Evolutionary conservation across 2,329 filamentous ascomycete species (phyloP), one percentile per base, ranked within the genome.

Genomic region (Botrytis deweyae): DNA sequence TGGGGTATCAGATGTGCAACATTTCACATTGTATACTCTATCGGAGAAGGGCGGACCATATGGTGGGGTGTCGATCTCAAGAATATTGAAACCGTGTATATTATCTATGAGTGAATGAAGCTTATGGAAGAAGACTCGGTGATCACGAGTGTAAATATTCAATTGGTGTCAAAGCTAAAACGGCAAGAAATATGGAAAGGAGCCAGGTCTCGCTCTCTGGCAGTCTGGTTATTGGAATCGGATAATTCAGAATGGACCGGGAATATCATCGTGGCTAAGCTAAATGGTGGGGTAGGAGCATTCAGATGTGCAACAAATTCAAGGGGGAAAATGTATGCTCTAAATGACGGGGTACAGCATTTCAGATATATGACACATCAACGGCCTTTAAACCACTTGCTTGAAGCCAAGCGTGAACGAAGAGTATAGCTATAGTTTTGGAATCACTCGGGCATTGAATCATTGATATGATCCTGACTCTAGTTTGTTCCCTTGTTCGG

Each of bases 1-100:
- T 58, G 52, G 52, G 52, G 52, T 58, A 29, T 58, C 52, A 58
- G 52, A 58, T 58, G 52, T 58, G 52, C n/a, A 58, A 58, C 52
- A 58, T 29, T 58, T 58, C n/a, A 58, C n/a, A 29, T 8, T 33
- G n/a, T 58, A 33, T 29, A 55, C 6, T 58, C 29, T 58, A 29
- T 58, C n/a, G 52, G 52, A 29, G n/a, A 33, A 29, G 52, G 52
- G 52, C 52, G 52, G 52, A 18, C n/a, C 52, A 58, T n/a, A 58
- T 58, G 52, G 52, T 58, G 52, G 52, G 52, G 52, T 33, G 14
- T 58, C 7, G n/a, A 58, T 58, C 14, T 58, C n/a, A 29, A 58
- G 7, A 58, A 58, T 33, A 9, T 9, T 33, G 2, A 58, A 33
- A 9, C 1, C n/a, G 14, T 58, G 8, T 58, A 29, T 18, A 1